Percentiles rank a stretch among this genome's conserved stretches.
Conservation (phyloP, 2,329 filamentous ascomycete genomes). For the Clonostachys chloroleuca region DNA sequence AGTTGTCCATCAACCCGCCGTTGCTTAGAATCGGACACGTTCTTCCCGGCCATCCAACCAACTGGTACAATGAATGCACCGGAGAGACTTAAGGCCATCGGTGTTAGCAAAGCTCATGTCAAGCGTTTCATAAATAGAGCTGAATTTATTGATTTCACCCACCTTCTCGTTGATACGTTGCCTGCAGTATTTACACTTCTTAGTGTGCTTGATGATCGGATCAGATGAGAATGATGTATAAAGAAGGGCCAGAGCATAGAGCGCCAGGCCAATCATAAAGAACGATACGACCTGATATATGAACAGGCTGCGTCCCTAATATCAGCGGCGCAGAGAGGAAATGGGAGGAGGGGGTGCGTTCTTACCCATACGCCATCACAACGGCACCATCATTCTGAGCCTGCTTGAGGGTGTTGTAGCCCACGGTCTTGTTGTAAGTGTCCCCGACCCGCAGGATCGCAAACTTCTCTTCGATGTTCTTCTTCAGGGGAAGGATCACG, state of each 20-base stretch:
- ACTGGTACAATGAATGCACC: conserved; percentile 45
- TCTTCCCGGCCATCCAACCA: conserved; percentile 49
- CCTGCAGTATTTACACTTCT: conserved; percentile 65
- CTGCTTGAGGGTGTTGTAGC: conserved; percentile 68
- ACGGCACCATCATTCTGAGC: conserved; percentile 69
- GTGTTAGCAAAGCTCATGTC: conserved; percentile 3
- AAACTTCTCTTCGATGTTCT: conserved; percentile 73
- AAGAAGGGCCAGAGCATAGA: conserved; percentile 59
- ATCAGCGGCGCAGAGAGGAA: background rate
- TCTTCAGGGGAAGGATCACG: conserved; percentile 62
- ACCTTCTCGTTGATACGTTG: conserved; percentile 62
- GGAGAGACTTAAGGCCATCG: conserved; percentile 24
- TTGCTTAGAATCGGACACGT: conserved; percentile 2
- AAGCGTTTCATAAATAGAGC: background rate
- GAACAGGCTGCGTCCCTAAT: conserved; percentile 39
- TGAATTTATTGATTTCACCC: conserved; percentile 7
- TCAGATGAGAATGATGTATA: conserved; percentile 61
- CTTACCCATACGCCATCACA: conserved; percentile 66
- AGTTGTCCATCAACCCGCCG: too few relatives aligned
- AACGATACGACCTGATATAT: conserved; percentile 64
- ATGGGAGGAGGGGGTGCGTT: conserved; percentile 1
- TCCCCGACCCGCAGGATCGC: conserved; percentile 57
- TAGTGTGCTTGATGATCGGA: conserved; percentile 65
- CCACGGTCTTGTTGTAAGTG: conserved; percentile 40
- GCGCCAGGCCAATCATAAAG: conserved; percentile 56